Conservation (phyloP, 2,329 filamentous ascomycete genomes). For the Fusarium anguioides region DNA sequence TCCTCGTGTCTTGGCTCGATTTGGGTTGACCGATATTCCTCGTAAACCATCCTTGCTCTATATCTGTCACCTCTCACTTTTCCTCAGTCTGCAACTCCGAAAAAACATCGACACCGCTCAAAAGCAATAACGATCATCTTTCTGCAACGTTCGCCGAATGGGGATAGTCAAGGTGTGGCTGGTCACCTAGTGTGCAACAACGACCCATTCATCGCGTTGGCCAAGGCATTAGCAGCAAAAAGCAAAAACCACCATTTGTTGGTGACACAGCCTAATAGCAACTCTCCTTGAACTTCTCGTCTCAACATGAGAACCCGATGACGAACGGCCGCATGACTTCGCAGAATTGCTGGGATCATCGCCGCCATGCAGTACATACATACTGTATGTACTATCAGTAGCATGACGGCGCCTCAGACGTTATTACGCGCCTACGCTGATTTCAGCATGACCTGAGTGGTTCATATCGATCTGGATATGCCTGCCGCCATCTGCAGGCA, state of each 20-base stretch:
- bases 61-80: slow-evolving; percentile 29
- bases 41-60: slow-evolving; percentile 23
- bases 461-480: slow-evolving; percentile 16
- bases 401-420: slow-evolving; percentile 12
- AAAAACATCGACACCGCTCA: slow-evolving; percentile 18
- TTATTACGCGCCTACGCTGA: slow-evolving; percentile 23
- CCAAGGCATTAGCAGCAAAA: slow-evolving; percentile 11
- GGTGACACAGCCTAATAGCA: slow-evolving; percentile 25
- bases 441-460: slow-evolving; percentile 13
- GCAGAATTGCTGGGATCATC: slow-evolving; percentile 5
- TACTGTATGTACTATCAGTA: no score
- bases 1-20: slow-evolving; percentile 7
- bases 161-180: slow-evolving; percentile 32
- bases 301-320: slow-evolving; percentile 28
- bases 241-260: slow-evolving; percentile 26
- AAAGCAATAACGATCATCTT: slow-evolving; percentile 24
- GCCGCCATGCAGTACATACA: no score
- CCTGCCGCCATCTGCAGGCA: slow-evolving; percentile 19
- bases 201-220: slow-evolving; percentile 16
- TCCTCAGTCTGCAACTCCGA: slow-evolving; percentile 16
- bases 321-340: slow-evolving; percentile 28
- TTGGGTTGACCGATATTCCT: slow-evolving; percentile 15
- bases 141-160: slow-evolving; percentile 40
- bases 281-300: background rate
- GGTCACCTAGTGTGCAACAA: slow-evolving; percentile 17